Base-by-base conservation (phyloP, 1,139 yeast species). In the Yamadazyma sp. region DNA sequence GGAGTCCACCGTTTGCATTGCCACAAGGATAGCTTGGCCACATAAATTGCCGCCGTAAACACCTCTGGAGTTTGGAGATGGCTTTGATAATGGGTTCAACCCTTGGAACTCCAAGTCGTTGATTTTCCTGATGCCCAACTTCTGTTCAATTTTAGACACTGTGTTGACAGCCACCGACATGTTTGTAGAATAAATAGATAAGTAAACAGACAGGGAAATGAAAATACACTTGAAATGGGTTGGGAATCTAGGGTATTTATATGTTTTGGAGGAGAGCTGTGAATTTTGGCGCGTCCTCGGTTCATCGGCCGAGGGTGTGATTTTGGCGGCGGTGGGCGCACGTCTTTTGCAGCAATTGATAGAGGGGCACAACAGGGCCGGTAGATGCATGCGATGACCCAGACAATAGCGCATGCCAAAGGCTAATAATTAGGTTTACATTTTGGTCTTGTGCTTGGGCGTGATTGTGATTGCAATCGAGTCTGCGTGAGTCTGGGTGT, bases 21-120 rank as follows among this genome's bases (percentile, higher is more conserved):
- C 75, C 17, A 59, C 75, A 10, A 67, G 41, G 17, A 71, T 44
- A 5, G 72, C 66, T 50, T 71, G 76, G 6, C 66, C 75, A 32
- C 67, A 69, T 16, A 70, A 47, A 40, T 62, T 61, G 0, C 76
- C 77, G 2, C 75, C 76, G 42, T 58, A 71, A 2, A 61, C 74
- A 4, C 75, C 75, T 34, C 72, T 54, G 2, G 68, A 53, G 5
- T 44, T 45, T 1, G 55, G 51, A 3, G 52, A 44, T 2, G 74
- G 73, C 43, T 69, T 68, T 7, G 45, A 37, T 31, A 69, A 55
- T 1, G 73, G 71, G n/a, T 41, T 44, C 8, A 54, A 42, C 3
- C 72, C 72, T 31, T 46, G 49, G 48, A 47, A 70, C 29, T 51
- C 51, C 23, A 46, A 43, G 1, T 54, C 55, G 1, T 53, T 58